Evolutionary conservation across 1,284 basidiomycete genomes (phyloP).

Genomic region (Leccinum subspadiceum): DNA sequence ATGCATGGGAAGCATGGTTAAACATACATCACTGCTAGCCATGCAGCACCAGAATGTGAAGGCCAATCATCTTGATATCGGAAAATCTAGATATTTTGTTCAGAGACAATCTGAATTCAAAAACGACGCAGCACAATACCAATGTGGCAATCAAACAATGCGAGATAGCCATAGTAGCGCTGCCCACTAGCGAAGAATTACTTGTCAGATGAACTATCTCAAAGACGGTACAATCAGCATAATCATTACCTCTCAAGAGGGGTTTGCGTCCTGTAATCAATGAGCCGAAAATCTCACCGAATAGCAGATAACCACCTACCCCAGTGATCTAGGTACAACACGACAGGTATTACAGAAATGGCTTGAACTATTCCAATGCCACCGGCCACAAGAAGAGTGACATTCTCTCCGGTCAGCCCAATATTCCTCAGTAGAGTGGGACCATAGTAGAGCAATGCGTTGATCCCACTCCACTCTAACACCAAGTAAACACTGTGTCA

Average conservation of each 20-base stretch:
- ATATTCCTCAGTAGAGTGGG: conserved; percentile 67
- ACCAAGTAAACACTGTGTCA: background rate
- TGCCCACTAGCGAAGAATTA: conserved; percentile 47
- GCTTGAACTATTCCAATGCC: conserved; percentile 81
- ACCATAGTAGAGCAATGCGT: conserved; percentile 79
- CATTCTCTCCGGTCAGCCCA: conserved; percentile 52
- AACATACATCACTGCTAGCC: conserved; percentile 62
- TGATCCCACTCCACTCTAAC: conserved; percentile 81
- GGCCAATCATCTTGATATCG: conserved; percentile 55
- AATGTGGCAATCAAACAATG: conserved; percentile 72
- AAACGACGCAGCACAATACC: conserved; percentile 34
- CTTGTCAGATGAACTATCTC: background rate
- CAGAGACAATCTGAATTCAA: background rate
- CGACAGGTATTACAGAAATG: conserved; percentile 71
- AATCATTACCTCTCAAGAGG: conserved; percentile 48
- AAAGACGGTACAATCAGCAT: background rate
- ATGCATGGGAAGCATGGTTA: conserved; percentile 1
- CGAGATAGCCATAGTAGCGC: conserved; percentile 67
- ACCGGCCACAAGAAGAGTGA: conserved; percentile 66
- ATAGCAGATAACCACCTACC: conserved; percentile 42
- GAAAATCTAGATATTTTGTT: conserved; percentile 40
- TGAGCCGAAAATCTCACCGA: background rate
- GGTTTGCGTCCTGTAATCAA: conserved; percentile 54
- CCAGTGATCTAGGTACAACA: conserved; percentile 67
- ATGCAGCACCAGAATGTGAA: conserved; percentile 54